A percentile compares a stretch with the other conserved stretches of the same genome.
Conservation (phyloP, 768 basidiomycete genomes). For the Macrocybe gigantea region DNA sequence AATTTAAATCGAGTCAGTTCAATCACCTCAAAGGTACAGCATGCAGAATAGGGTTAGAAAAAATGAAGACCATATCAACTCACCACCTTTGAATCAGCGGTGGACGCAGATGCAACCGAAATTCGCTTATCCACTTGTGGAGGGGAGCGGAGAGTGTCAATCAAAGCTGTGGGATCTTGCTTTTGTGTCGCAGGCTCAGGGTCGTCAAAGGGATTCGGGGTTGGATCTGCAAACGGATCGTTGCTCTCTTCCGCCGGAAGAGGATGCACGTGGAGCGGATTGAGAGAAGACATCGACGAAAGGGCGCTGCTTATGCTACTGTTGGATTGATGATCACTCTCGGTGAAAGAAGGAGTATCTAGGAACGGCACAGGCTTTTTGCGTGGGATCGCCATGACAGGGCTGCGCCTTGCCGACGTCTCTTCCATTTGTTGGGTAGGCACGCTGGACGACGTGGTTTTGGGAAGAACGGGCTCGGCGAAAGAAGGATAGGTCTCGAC, state of each 20-base stretch:
- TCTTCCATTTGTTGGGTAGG: conserved; percentile 3
- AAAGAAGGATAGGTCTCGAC: background rate
- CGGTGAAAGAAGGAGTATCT: conserved; percentile 2
- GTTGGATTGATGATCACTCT: background rate
- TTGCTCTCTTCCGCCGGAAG: background rate
- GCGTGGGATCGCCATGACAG: background rate
- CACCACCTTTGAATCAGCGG: too few relatives aligned
- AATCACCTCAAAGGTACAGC: too few relatives aligned
- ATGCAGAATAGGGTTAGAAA: too few relatives aligned
- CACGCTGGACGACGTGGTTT: conserved; percentile 1
- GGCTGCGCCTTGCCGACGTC: background rate
- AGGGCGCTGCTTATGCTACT: background rate
- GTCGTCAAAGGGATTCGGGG: conserved; percentile 14
- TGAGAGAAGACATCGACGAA: background rate
- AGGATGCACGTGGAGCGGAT: conserved; percentile 3
- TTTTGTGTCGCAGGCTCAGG: background rate
- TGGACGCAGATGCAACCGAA: too few relatives aligned
- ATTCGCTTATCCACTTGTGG: too few relatives aligned
- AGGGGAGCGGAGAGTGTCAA: too few relatives aligned
- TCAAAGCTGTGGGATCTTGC: too few relatives aligned
- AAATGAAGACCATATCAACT: too few relatives aligned
- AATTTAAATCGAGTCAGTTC: too few relatives aligned
- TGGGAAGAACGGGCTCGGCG: background rate
- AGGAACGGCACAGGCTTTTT: conserved; percentile 14
- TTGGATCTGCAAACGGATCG: conserved; percentile 13